These are phyloP conservation scores for Kuraishia molischiana DNA, from an alignment of 805 yeast genomes.

Conservation along the genomic window DNA sequence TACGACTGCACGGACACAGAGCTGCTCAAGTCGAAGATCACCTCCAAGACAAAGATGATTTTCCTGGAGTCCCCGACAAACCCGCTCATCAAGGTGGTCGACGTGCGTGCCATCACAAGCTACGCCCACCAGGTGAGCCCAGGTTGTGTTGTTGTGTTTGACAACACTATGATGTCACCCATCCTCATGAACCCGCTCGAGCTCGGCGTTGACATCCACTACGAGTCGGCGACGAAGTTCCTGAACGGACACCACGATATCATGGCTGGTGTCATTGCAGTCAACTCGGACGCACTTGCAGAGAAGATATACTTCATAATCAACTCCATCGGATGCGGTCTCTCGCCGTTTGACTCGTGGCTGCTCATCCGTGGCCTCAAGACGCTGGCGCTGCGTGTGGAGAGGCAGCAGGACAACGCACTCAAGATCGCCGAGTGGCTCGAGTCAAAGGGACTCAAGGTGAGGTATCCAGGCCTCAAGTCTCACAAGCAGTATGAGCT, in stretches of 20 bases:
- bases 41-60: conserved; percentile 57
- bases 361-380: conserved; percentile 79
- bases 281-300: conserved; percentile 52
- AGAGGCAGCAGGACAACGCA: conserved; percentile 81
- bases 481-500: conserved; percentile 75
- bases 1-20: conserved; percentile 73
- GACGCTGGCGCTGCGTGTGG: conserved; percentile 78
- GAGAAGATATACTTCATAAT: conserved; percentile 65
- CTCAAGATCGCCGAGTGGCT: conserved; percentile 67
- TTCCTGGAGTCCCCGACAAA: conserved; percentile 90
- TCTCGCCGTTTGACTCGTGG: conserved; percentile 92
- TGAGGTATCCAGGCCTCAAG: conserved; percentile 78
- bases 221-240: conserved; percentile 90
- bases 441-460: conserved; percentile 57
- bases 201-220: conserved; percentile 82
- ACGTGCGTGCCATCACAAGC: conserved; percentile 56
- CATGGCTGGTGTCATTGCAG: conserved; percentile 91
- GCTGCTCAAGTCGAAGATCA: conserved; percentile 46
- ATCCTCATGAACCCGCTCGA: conserved; percentile 76
- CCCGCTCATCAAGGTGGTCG: conserved; percentile 83
- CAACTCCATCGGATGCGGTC: conserved; percentile 86
- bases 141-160: conserved; percentile 68
- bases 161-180: conserved; percentile 97
- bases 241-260: conserved; percentile 92
- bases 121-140: conserved; percentile 63